Evolutionary conservation across 805 yeast species (phyloP).

Genomic region (Ogataea minuta): DNA sequence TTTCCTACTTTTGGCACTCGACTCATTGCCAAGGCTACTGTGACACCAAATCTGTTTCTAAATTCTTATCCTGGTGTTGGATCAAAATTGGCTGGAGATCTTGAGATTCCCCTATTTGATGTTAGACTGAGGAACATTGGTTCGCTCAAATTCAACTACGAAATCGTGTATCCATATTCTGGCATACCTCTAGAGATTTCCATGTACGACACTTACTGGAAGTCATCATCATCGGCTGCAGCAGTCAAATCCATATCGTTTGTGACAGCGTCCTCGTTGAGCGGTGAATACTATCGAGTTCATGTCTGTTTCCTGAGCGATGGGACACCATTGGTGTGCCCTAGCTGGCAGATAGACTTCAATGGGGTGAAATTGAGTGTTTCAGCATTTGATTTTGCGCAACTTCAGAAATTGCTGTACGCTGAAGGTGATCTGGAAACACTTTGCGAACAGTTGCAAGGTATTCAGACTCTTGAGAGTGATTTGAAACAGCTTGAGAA

Average conservation of each 20-base stretch:
- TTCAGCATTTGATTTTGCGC: conserved; percentile 53
- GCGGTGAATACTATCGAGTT: conserved; percentile 73
- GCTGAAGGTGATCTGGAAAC: conserved; percentile 16
- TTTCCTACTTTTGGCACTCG: conserved; percentile 95
- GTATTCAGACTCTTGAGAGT: conserved; percentile 11
- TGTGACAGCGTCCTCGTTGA: conserved; percentile 87
- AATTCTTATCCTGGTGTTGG: conserved; percentile 37
- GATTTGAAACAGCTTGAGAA: conserved; percentile 39
- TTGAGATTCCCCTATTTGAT: conserved; percentile 75
- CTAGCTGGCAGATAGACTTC: conserved; percentile 53
- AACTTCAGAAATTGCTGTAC: conserved; percentile 34
- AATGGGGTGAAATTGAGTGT: conserved; percentile 55
- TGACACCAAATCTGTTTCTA: conserved; percentile 56
- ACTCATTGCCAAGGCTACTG: conserved; percentile 83
- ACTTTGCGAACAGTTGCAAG: conserved; percentile 18
- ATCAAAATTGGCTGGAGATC: conserved; percentile 37
- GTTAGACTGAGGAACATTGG: conserved; percentile 80
- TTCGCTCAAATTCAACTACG: conserved; percentile 70
- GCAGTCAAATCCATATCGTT: conserved; percentile 50
- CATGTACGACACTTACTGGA: conserved; percentile 96
- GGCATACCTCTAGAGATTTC: conserved; percentile 85
- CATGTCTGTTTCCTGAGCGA: conserved; percentile 73
- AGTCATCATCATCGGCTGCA: conserved; percentile 61
- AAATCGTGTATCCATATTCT: conserved; percentile 83
- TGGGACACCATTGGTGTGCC: conserved; percentile 83